Evolutionary conservation across 345 rosid species (phyloP), one percentile per base, ranked within the genome.

Genomic region (Moricandia moricandioides): DNA sequence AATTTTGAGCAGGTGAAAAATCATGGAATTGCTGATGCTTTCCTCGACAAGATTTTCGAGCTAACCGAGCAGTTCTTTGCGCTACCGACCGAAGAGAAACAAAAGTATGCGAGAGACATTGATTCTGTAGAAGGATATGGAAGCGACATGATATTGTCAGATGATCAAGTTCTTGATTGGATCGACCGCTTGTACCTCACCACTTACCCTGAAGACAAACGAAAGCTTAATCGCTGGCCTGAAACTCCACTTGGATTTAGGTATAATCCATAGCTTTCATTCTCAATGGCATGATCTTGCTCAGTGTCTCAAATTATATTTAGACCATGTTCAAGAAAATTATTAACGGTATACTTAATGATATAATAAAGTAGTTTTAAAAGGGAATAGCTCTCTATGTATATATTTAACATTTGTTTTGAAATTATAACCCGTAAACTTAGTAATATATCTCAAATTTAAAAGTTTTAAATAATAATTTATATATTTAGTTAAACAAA

Each of bases 151-250:
- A 79, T 89, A 71, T 55, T 91, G 3, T 83, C 77, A 0, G 88
- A 88, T 58, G 69, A 85, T 21, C 91, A 89, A 81, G 86, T 80
- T 51, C 70, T 86, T 8, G 96, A 93, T 76, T 93, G 97, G 96
- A 86, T 70, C 10, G 92, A 88, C 68, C 82, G 91, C 12, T 65
- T 89, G 78, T 79, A 78, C 54, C 82, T 91, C 40, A 74, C 62
- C 5, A 52, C 84, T 24, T 65, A 55, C 56, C 89, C 96, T 4
- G 76, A 85, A 70, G 71, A 87, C 49, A 80, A 68, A 65, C 57
- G 70, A 24, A 62, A 81, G 11, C 84, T 78, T 80, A 74, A 80
- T 14, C 79, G 82, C 59, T 89, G 93, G 98, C 95, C 95, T 5
- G 31, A 81, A 59, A 69, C 69, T 6, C 98, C 95, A 4, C 34